Evolutionary conservation across 371 early-diverging fungal genomes (phyloP), one percentile per base, ranked within the genome.

Genomic region (Mucor plumbeus): DNA sequence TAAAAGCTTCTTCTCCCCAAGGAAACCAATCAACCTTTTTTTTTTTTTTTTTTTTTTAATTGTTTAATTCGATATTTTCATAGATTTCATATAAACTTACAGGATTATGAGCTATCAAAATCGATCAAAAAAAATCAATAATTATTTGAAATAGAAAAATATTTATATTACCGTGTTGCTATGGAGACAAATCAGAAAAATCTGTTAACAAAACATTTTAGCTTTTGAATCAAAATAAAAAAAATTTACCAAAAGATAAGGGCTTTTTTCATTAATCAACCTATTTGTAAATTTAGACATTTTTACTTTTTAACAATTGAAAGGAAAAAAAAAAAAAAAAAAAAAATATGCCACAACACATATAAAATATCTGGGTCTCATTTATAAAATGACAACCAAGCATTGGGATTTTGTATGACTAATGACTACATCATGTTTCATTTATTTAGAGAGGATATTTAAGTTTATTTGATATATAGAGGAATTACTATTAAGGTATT

Each of bases 21-120:
- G 91, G 89, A 75, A 80, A 88, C 91, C 91, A 91, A 69, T 91
- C 87, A 11, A 91, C 88, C 71, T 83, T 31, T 38, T n/a, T n/a
- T n/a, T n/a, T n/a, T n/a, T n/a, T n/a, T n/a, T n/a, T n/a, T n/a
- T n/a, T n/a, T n/a, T 9, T 13, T 19, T 2, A 38, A 9, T 11
- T 38, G 38, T 9, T 7, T 34, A 14, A 14, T 10, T 50, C 26
- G 50, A 50, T 19, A 17, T 50, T 9, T 26, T 50, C 11, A 47
- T 4, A 6, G 19, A 33, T 10, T 7, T 8, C 17, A 15, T 3
- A 33, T 40, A n/a, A 19, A 58, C 70, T 53, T 72, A 81, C 83
- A 11, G 83, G 83, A 59, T 82, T 82, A 59, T 82, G 80, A 19
- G 83, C 83, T 83, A 62, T 47, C 19, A 38, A 63, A n/a, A 9